Percentiles rank a stretch among this genome's conserved stretches.
These are phyloP conservation scores for Moesziomyces sp. DNA, from an alignment of 1,284 basidiomycete species.

Conservation along the genomic window DNA sequence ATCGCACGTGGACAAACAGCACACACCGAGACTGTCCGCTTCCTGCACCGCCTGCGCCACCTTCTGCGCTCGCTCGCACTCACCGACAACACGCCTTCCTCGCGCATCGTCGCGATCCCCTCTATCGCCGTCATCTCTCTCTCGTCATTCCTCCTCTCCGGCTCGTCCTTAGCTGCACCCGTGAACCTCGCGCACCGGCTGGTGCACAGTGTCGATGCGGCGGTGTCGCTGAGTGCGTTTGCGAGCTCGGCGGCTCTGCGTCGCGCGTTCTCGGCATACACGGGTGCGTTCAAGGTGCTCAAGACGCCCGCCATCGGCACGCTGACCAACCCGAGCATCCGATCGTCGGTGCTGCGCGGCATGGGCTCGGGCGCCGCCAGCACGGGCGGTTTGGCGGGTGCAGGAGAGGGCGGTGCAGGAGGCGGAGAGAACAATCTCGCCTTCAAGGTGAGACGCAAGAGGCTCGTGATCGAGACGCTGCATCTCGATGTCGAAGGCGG, in stretches of 20 bases:
- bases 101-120: conserved; percentile 25
- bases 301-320: conserved; percentile 56
- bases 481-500: conserved; percentile 94
- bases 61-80: conserved; percentile 51
- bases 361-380: conserved; percentile 52
- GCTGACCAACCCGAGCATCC: conserved; percentile 50
- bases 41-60: conserved; percentile 48
- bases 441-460: conserved; percentile 89
- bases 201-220: conserved; percentile 46
- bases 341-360: conserved; percentile 56
- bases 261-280: conserved; percentile 47
- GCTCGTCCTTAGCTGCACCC: too few relatives aligned
- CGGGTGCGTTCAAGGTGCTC: conserved; percentile 58
- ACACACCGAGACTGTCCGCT: conserved; percentile 39
- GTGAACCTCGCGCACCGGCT: conserved; percentile 44
- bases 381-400: conserved; percentile 7
- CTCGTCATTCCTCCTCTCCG: conserved; percentile 38
- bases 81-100: conserved; percentile 8
- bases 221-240: conserved; percentile 55
- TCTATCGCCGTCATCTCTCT: conserved; percentile 46
- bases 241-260: conserved; percentile 44
- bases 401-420: conserved; percentile 72
- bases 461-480: conserved; percentile 88
- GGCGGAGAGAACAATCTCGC: conserved; percentile 85
- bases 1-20: conserved; percentile 16